A percentile compares a stretch with the other conserved stretches of the same genome.
These are phyloP conservation scores for Phylloporus sp. DNA, from an alignment of 768 basidiomycete species.

Conservation along the genomic window DNA sequence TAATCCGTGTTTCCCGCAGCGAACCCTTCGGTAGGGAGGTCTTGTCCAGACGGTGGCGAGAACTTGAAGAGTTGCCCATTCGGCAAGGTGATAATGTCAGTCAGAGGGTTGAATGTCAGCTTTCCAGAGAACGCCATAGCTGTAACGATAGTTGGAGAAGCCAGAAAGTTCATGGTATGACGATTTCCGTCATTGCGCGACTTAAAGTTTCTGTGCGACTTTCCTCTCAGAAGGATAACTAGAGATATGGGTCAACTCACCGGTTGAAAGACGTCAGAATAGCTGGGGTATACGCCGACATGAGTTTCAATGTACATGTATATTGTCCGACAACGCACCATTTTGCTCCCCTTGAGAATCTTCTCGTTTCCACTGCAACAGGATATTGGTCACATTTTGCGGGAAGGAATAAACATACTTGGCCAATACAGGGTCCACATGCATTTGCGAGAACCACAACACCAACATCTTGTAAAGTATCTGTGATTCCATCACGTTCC, in stretches of 20 bases:
- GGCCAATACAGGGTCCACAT: constrained; percentile 98
- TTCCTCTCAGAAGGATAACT: constrained; percentile 1
- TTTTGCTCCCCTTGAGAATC: constrained; percentile 89
- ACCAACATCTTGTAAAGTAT: constrained; percentile 80
- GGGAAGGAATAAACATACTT: constrained; percentile 41
- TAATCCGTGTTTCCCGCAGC: constrained; percentile 66
- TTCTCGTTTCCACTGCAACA: constrained; percentile 80
- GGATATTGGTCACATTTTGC: constrained; percentile 3
- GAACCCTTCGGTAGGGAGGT: constrained; percentile 82
- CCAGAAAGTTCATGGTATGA: constrained; percentile 95
- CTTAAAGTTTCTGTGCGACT: constrained; percentile 61
- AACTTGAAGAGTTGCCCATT: constrained; percentile 83
- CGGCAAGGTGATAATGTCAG: constrained; percentile 62
- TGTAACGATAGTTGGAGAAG: constrained; percentile 94
- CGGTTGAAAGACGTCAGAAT: constrained; percentile 98
- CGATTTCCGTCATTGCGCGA: constrained; percentile 95
- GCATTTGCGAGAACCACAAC: constrained; percentile 95
- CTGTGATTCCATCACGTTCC: constrained; percentile 87
- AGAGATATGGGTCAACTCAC: constrained; percentile 33
- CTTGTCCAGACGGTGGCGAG: constrained; percentile 73
- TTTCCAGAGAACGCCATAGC: constrained; percentile 96
- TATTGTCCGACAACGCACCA: constrained; percentile 43
- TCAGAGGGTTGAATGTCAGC: constrained; percentile 89
- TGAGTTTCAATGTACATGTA: constrained; percentile 2
- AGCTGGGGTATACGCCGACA: constrained; percentile 40